These are phyloP conservation scores for Tulasnella sp. DNA, from an alignment of 768 basidiomycete genomes.

Conservation along the genomic window DNA sequence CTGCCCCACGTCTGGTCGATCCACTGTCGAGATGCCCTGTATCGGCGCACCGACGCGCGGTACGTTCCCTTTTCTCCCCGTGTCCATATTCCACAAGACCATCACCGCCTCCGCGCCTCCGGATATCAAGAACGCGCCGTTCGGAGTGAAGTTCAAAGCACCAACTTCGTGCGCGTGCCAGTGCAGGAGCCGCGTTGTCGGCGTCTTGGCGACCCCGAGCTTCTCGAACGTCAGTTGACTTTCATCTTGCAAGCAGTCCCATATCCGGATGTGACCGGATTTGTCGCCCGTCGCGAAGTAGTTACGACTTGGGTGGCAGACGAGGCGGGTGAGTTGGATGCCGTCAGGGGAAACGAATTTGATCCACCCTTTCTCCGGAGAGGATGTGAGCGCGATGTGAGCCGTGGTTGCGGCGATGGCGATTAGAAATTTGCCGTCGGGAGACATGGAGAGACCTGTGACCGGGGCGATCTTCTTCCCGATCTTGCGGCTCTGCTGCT, in stretches of 20 bases:
- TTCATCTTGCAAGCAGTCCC: slow-evolving; percentile 78
- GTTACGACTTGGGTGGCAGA: slow-evolving; percentile 80
- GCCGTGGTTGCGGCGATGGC: slow-evolving; percentile 63
- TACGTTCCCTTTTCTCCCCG: slow-evolving; percentile 81
- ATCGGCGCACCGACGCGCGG: slow-evolving; percentile 87
- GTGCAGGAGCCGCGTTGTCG: slow-evolving; percentile 78
- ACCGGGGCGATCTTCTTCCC: not conserved
- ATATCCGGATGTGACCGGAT: slow-evolving; percentile 73
- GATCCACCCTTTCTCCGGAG: slow-evolving; percentile 51
- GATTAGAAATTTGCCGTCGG: slow-evolving; percentile 67
- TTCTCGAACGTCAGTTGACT: slow-evolving; percentile 20
- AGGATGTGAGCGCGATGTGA: slow-evolving; percentile 57
- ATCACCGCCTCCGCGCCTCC: slow-evolving; percentile 93
- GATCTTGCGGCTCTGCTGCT: not conserved
- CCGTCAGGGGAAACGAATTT: slow-evolving; percentile 72
- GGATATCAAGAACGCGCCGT: slow-evolving; percentile 85
- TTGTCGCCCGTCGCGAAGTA: slow-evolving; percentile 93
- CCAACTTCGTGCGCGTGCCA: slow-evolving; percentile 97
- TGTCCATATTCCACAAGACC: slow-evolving; percentile 93
- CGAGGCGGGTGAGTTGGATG: slow-evolving; percentile 57
- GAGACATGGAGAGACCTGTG: slow-evolving; percentile 25
- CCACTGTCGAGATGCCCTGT: slow-evolving; percentile 48
- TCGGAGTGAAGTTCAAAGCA: slow-evolving; percentile 73
- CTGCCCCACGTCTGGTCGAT: slow-evolving; percentile 45
- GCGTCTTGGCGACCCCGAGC: slow-evolving; percentile 59